Percentiles rank a stretch among this genome's conserved stretches.
Evolutionary conservation across 2,329 filamentous ascomycete species (phyloP).

Genomic region (Aureobasidium sp.): DNA sequence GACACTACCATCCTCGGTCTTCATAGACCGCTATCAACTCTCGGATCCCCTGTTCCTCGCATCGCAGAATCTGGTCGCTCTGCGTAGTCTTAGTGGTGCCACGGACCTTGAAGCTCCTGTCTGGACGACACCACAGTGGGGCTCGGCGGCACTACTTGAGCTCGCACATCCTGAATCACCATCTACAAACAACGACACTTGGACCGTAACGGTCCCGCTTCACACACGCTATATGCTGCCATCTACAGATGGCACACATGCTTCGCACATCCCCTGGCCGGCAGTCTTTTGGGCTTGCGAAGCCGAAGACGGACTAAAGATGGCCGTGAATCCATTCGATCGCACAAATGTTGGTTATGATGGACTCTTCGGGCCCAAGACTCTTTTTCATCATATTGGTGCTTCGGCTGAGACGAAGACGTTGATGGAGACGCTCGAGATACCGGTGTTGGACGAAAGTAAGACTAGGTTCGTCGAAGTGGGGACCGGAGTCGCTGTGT

Average conservation of each 20-base stretch:
- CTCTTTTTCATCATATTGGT: conserved; percentile 70
- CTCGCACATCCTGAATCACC: conserved; percentile 50
- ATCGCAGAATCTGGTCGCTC: conserved; percentile 67
- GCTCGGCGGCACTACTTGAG: conserved; percentile 69
- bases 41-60: conserved; percentile 66
- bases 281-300: conserved; percentile 86
- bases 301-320: conserved; percentile 58
- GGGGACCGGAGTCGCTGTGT: conserved; percentile 38
- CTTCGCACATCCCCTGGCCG: conserved; percentile 65
- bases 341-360: conserved; percentile 80
- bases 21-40: conserved; percentile 84
- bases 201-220: conserved; percentile 67
- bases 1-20: conserved; percentile 72
- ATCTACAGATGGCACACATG: conserved; percentile 23
- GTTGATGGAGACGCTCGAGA: conserved; percentile 26
- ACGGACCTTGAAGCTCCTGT: conserved; percentile 87
- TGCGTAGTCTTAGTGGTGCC: conserved; percentile 64
- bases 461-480: conserved; percentile 33
- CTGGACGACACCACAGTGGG: conserved; percentile 72
- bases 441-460: conserved; percentile 37
- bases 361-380: conserved; percentile 65
- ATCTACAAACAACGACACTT: conserved; percentile 28
- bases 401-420: conserved; percentile 21
- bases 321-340: conserved; percentile 77
- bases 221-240: conserved; percentile 78